These are phyloP conservation scores for Eucalyptus curtisii DNA, from an alignment of 345 rosid genomes.

Conservation along the genomic window DNA sequence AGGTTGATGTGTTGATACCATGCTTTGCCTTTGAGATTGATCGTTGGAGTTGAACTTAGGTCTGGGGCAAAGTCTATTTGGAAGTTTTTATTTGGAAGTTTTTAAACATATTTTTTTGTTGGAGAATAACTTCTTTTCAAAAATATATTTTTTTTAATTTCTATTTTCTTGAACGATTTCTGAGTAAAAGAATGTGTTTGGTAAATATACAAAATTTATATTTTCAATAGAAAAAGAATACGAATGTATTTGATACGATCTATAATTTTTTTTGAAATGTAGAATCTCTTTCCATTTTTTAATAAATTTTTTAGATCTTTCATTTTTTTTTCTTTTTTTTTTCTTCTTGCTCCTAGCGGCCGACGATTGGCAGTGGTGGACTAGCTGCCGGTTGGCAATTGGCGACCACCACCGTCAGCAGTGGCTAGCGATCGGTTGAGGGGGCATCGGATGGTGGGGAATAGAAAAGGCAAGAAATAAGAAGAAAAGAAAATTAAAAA, in stretches of 20 bases:
- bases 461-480: too few species aligned
- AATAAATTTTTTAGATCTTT: too few species aligned
- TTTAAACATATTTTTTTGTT: accelerated
- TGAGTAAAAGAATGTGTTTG: accelerated
- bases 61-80: not conserved
- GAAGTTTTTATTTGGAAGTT: not conserved
- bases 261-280: too few species aligned
- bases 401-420: accelerated
- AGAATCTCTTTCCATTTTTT: too few species aligned
- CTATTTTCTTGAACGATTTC: accelerated
- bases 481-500: accelerated
- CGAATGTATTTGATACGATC: too few species aligned
- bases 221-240: too few species aligned
- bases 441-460: accelerated
- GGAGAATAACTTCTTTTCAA: too few species aligned
- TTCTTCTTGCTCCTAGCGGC: accelerated
- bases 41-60: not conserved
- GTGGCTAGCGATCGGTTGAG: accelerated
- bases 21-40: not conserved
- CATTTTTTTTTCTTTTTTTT: too few species aligned
- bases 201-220: accelerated
- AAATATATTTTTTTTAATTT: too few species aligned
- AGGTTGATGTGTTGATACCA: not conserved
- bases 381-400: accelerated
- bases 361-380: accelerated